Percentiles rank a stretch among this genome's conserved stretches.
phyloP scores from a whole-genome alignment of 371 early-diverging fungal genomes.

The Actinomucor elegans region DNA sequence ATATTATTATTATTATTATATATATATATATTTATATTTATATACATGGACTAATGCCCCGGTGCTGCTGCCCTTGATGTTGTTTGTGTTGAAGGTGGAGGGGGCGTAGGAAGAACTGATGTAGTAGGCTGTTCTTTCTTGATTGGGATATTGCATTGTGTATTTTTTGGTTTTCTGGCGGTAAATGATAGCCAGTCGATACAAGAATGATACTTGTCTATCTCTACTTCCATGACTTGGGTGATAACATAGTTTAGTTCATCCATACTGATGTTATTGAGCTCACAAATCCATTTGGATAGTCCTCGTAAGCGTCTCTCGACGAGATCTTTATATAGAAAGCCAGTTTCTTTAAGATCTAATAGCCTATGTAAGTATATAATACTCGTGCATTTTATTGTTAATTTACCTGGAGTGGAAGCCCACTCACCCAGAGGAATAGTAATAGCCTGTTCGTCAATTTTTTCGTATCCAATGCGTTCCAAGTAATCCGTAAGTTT shows the following conservation, averaged over 20 bases:
- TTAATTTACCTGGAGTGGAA: not conserved
- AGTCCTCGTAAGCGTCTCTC: slow-evolving; percentile 14
- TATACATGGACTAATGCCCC: too few species aligned
- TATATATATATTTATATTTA: too few species aligned
- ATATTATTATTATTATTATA: too few species aligned
- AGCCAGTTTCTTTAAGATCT: slow-evolving; percentile 21
- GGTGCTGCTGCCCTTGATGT: too few species aligned
- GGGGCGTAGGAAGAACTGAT: not conserved
- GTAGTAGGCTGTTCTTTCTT: not conserved
- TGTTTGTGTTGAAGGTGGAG: not conserved
- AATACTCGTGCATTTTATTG: not conserved
- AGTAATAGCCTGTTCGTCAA: not conserved
- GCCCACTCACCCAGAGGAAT: slow-evolving; percentile 30
- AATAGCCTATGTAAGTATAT: too few species aligned
- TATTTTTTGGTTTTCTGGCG: slow-evolving; percentile 4
- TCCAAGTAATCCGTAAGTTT: slow-evolving; percentile 1
- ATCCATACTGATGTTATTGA: not conserved
- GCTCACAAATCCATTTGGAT: slow-evolving; percentile 16
- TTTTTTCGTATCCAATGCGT: slow-evolving; percentile 5
- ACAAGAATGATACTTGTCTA: not conserved
- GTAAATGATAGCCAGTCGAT: slow-evolving; percentile 12
- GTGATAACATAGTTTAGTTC: not conserved
- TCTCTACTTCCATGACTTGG: slow-evolving; percentile 11
- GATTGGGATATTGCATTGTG: not conserved
- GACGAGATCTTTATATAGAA: slow-evolving; percentile 18